These are phyloP conservation scores for Syzygium malaccense DNA, from an alignment of 441 rosid species.

Conservation along the genomic window DNA sequence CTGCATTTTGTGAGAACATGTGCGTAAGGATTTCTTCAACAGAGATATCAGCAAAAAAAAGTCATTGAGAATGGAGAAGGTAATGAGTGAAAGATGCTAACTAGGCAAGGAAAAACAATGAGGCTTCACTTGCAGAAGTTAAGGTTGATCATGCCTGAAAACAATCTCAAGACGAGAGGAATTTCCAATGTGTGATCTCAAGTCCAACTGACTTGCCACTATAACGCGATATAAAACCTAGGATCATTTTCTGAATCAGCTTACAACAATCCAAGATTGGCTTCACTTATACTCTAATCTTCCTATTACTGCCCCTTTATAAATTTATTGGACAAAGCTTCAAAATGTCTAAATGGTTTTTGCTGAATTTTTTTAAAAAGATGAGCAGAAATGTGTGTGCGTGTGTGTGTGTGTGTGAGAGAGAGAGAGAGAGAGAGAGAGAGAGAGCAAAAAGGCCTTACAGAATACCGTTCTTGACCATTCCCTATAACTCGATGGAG, in stretches of 20 bases:
- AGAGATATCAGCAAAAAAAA: not conserved
- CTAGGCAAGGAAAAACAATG: not conserved
- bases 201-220: not conserved
- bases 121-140: not conserved
- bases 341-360: not conserved
- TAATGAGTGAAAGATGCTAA: not conserved
- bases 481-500: not conserved
- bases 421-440: not conserved
- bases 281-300: not conserved
- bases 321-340: not conserved
- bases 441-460: not conserved
- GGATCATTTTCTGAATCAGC: not conserved
- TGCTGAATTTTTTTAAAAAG: no score
- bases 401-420: no score
- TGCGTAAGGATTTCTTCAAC: not conserved
- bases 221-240: not conserved
- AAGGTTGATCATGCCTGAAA: not conserved
- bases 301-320: not conserved
- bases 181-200: not conserved
- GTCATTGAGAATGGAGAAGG: not conserved
- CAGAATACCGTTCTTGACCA: not conserved
- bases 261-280: not conserved
- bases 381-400: not conserved
- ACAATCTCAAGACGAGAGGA: not conserved
- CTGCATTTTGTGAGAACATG: not conserved